A percentile compares a stretch with the other conserved stretches of the same genome.
Conservation (phyloP, 192 early-diverging fungal genomes). For the Coemansia brasiliensis region DNA sequence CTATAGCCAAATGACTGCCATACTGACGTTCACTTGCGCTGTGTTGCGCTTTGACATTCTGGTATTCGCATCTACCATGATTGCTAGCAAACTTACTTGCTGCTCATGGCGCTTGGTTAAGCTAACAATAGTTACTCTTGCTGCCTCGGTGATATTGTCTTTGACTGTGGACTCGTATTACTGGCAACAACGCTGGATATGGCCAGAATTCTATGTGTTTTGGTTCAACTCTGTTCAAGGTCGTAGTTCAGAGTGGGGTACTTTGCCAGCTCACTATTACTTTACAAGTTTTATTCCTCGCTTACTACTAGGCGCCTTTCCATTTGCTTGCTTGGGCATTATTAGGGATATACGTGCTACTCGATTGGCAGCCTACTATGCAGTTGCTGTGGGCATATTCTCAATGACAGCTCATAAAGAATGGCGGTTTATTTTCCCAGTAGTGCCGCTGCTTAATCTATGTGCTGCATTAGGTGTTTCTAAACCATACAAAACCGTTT, state of each 20-base stretch:
- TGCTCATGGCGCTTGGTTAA: slow-evolving; percentile 19
- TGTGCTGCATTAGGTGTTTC: slow-evolving; percentile 62
- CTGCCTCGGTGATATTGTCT: slow-evolving; percentile 34
- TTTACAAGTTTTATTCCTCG: slow-evolving; percentile 71
- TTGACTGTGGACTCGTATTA: slow-evolving; percentile 63
- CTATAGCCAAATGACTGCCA: slow-evolving; percentile 21
- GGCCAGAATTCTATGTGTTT: slow-evolving; percentile 68
- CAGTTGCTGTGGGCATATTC: slow-evolving; percentile 63
- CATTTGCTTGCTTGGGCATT: slow-evolving; percentile 60
- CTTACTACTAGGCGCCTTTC: slow-evolving; percentile 69
- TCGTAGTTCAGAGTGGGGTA: slow-evolving; percentile 47
- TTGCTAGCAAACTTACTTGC: slow-evolving; percentile 18
- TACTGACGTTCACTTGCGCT: slow-evolving; percentile 44
- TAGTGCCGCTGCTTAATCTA: slow-evolving; percentile 77
- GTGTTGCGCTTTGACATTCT: slow-evolving; percentile 65
- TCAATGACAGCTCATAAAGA: slow-evolving; percentile 90
- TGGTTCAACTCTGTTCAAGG: slow-evolving; percentile 63
- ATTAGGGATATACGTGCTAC: slow-evolving; percentile 51
- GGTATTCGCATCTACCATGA: slow-evolving; percentile 55
- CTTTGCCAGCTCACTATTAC: slow-evolving; percentile 71
- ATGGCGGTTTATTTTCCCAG: slow-evolving; percentile 90
- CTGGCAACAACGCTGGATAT: slow-evolving; percentile 59
- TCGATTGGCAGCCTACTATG: slow-evolving; percentile 57
- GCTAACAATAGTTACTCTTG: background rate
- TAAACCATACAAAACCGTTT: background rate